Conservation (phyloP, 2,329 filamentous ascomycete genomes). For the Neonectria sp. region DNA sequence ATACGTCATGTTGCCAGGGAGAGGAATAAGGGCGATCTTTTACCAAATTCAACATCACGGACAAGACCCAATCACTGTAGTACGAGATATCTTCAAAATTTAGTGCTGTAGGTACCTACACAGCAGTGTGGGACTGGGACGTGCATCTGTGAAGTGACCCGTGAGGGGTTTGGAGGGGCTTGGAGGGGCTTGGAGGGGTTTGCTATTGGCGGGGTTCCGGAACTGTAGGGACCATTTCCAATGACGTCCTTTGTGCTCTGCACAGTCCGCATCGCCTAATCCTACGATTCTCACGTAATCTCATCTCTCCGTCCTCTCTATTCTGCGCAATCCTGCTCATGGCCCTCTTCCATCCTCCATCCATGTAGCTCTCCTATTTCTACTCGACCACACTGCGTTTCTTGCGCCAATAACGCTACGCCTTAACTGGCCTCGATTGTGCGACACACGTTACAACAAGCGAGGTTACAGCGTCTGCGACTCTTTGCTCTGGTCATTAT, state of each 20-base stretch:
- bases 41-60: neutral
- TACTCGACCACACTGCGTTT: neutral
- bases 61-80: neutral
- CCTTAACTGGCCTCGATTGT: neutral
- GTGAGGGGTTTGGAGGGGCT: neutral
- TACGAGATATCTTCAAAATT: neutral
- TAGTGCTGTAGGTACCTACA: neutral
- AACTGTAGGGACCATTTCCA: neutral
- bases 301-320: neutral
- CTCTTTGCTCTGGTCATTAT: neutral
- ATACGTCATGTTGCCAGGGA: neutral
- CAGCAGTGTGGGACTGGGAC: neutral
- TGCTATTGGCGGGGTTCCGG: conserved; percentile 8
- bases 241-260: neutral
- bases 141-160: neutral
- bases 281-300: conserved; percentile 2
- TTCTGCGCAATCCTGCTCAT: conserved; percentile 13
- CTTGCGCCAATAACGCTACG: neutral
- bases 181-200: neutral
- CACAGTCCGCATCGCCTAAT: neutral
- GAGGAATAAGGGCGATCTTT: no score
- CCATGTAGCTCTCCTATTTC: neutral
- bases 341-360: neutral
- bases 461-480: neutral
- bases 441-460: neutral